phyloP scores from a whole-genome alignment of 2,329 filamentous ascomycete species.

The Fusarium zealandicum region DNA sequence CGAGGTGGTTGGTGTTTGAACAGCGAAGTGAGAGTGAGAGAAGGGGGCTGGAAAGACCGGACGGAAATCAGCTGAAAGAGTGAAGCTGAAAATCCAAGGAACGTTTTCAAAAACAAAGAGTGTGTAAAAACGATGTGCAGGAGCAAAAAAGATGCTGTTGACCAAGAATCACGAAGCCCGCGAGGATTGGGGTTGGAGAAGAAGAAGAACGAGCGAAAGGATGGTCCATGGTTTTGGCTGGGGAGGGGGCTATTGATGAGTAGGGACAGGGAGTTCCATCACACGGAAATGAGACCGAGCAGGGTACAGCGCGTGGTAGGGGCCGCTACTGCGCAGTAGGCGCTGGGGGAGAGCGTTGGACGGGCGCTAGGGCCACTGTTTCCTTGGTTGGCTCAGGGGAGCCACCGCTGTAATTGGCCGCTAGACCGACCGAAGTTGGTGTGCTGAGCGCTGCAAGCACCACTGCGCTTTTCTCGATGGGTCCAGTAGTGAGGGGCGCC shows the following conservation, averaged over 20 bases:
- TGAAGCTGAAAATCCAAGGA: slow-evolving; percentile 52
- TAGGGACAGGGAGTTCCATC: slow-evolving; percentile 19
- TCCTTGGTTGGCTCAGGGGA: slow-evolving; percentile 34
- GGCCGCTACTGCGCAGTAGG: slow-evolving; percentile 18
- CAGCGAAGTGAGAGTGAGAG: slow-evolving; percentile 34
- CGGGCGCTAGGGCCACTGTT: slow-evolving; percentile 28
- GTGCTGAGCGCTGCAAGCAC: slow-evolving; percentile 14
- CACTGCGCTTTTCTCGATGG: slow-evolving; percentile 16
- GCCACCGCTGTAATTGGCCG: slow-evolving; percentile 35
- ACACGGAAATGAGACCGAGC: slow-evolving; percentile 38
- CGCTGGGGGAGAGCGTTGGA: slow-evolving; percentile 25
- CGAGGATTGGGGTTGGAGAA: slow-evolving; percentile 39
- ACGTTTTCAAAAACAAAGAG: slow-evolving; percentile 28
- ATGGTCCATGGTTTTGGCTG: slow-evolving; percentile 29
- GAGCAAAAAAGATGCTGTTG: slow-evolving; percentile 39
- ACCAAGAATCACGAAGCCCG: slow-evolving; percentile 38
- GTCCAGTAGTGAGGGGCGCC: slow-evolving; percentile 28
- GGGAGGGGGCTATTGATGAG: slow-evolving; percentile 29
- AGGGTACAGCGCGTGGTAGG: slow-evolving; percentile 20
- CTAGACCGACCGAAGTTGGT: slow-evolving; percentile 19
- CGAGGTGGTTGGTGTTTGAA: slow-evolving; percentile 35
- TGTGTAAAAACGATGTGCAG: slow-evolving; percentile 22
- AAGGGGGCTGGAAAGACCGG: slow-evolving; percentile 45
- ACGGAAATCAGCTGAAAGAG: slow-evolving; percentile 53
- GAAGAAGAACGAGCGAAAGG: slow-evolving; percentile 29